Base-by-base conservation (phyloP, 345 rosid species). In the Dovyalis caffra region DNA sequence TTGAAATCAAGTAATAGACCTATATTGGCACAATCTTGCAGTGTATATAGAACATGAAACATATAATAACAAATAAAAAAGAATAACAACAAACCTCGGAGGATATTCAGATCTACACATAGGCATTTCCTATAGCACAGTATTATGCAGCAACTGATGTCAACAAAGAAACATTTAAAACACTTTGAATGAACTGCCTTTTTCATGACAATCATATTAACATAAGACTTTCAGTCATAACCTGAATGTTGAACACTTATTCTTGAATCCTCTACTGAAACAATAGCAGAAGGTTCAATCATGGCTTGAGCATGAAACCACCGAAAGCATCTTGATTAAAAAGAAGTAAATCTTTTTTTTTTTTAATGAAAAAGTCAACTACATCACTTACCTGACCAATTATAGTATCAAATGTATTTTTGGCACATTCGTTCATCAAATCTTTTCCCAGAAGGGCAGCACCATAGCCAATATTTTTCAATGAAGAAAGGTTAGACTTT, bases 261-360 rank as follows among this genome's bases (percentile, higher is more conserved):
- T 28, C 79, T 78, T 14, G 85, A 70, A 79, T 83, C 86, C 82
- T 93, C 98, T 70, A 87, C 57, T 16, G 95, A 87, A 66, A 91
- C 56, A 23, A 91, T 74, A 5, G 86, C 95, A 74, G 83, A 79
- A 58, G 98, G 89, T 86, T 93, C 95, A 10, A 92, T 93, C 95
- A 93, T 90, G 56, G 92, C 97, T 77, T 79, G 91, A 21, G 95
- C 97, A 95, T 91, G 83, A 85, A 85, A 67, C 49, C 74, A 76
- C 1, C 47, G 31, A 66, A 11, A 43, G 51, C 61, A 72, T 53
- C 47, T 10, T 58, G 45, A 64, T 47, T n/a, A n/a, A n/a, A 74
- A 20, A 64, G 14, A n/a, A 78, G 93, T 88, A 6, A n/a, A 8
- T 8, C 26, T n/a, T n/a, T n/a, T 53, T 53, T n/a, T 0, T 1